A percentile compares a stretch with the other conserved stretches of the same genome.
Evolutionary conservation across 1,139 yeast genomes (phyloP).

Genomic region (Suhomyces guaymorum): DNA sequence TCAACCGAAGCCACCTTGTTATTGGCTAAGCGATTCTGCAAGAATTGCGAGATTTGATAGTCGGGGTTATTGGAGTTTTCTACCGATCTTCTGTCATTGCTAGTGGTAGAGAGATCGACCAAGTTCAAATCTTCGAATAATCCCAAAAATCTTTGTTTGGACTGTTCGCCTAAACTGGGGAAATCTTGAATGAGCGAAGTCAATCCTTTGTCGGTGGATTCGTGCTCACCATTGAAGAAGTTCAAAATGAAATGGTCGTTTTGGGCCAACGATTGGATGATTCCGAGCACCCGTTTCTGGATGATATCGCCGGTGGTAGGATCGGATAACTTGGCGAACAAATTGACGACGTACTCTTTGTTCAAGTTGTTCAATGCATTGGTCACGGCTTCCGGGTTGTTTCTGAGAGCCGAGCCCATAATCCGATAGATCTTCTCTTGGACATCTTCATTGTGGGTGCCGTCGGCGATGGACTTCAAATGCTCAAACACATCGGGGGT

Average conservation of each 20-base stretch:
- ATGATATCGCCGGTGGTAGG: slow-evolving; percentile 28
- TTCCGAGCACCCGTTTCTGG: slow-evolving; percentile 51
- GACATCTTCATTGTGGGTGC: slow-evolving; percentile 15
- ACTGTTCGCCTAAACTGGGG: slow-evolving; percentile 29
- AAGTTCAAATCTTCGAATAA: slow-evolving; percentile 43
- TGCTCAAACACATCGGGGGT: slow-evolving; percentile 21
- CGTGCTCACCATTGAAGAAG: slow-evolving; percentile 23
- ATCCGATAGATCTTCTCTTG: slow-evolving; percentile 52
- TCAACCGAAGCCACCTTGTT: slow-evolving; percentile 29
- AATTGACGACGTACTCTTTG: slow-evolving; percentile 14
- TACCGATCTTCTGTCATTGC: slow-evolving; percentile 27
- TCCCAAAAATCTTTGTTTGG: slow-evolving; percentile 38
- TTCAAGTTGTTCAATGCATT: slow-evolving; percentile 21
- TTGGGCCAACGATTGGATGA: slow-evolving; percentile 45
- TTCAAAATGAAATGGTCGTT: slow-evolving; percentile 28
- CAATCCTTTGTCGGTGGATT: slow-evolving; percentile 22
- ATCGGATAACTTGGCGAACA: slow-evolving; percentile 17
- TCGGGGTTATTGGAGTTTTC: slow-evolving; percentile 26
- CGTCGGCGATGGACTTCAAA: slow-evolving; percentile 19
- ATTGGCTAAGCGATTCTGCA: slow-evolving; percentile 31
- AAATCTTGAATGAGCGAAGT: slow-evolving; percentile 28
- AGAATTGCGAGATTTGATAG: slow-evolving; percentile 28
- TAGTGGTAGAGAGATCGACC: slow-evolving; percentile 17
- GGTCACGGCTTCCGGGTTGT: slow-evolving; percentile 66
- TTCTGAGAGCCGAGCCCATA: slow-evolving; percentile 62